Base-by-base conservation (phyloP, 495 filamentous ascomycete species). In the Penicillium crystallinum region DNA sequence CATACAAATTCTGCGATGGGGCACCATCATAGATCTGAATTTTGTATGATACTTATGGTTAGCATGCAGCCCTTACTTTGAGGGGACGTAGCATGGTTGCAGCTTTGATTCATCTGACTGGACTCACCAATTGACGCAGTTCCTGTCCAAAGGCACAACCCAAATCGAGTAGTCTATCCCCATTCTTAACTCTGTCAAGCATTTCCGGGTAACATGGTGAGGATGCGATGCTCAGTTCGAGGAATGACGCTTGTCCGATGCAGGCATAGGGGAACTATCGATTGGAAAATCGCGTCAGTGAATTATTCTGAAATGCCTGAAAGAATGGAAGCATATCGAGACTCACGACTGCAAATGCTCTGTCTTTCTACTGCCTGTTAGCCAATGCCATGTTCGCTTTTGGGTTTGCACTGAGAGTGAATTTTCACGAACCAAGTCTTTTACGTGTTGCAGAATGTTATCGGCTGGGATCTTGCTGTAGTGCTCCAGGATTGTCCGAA, bases 61-160 rank as follows among this genome's bases (percentile, higher is more conserved):
- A 40, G 21, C 19, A 36, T 36, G 2, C 9, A 8, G 27, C 15
- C 17, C 17, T 45, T 2, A 17, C 11, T 6, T 12, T 10, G 23
- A 1, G 14, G 23, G 4, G n/a, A 18, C 4, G 18, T 12, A 6
- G 0, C 17, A 21, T 37, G 1, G 15, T 19, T 7, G 6, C 6
- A 11, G 35, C 0, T 4, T 37, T 4, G 0, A 37, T 37, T 37
- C 35, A 12, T 18, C 4, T 21, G 8, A 8, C 3, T 33, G 8
- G 8, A 71, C 70, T 46, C 4, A 54, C 53, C 46, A 51, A 27
- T 14, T 33, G 47, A 1, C 79, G 77, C 15, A 82, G 29, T 41
- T 77, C 78, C 47, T 78, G 75, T 15, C 76, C 77, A 35, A 80
- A 69, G 40, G 74, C 79, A 49, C 75, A 79, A 0, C 76, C 77